These are phyloP conservation scores for Scedosporium aurantiacum DNA, from an alignment of 2,329 filamentous ascomycete species.

Conservation along the genomic window DNA sequence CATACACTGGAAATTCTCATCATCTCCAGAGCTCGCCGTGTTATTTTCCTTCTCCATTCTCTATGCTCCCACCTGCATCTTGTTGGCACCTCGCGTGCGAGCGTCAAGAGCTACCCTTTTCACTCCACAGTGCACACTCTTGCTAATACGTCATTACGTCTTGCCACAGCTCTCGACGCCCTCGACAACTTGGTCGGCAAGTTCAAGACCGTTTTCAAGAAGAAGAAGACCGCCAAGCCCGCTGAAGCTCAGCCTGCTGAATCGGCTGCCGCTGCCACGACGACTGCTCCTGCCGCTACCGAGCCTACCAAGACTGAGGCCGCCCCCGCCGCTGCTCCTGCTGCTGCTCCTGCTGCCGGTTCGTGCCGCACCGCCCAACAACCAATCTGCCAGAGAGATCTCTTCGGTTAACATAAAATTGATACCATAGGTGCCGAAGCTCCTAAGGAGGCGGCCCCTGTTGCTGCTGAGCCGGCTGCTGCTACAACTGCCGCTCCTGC, in stretches of 20 bases:
- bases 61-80: neutral
- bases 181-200: slow-evolving; percentile 45
- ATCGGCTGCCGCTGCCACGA: slow-evolving; percentile 10
- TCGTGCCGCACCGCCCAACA: neutral
- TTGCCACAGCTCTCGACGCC: slow-evolving; percentile 31
- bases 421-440: neutral
- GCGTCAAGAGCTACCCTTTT: neutral
- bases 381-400: neutral
- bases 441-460: slow-evolving; percentile 8
- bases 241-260: neutral
- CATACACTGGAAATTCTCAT: too few species aligned
- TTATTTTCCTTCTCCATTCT: neutral
- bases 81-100: neutral
- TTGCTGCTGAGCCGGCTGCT: slow-evolving; percentile 18
- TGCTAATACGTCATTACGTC: slow-evolving; percentile 6
- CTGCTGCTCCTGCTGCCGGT: neutral
- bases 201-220: slow-evolving; percentile 42
- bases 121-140: neutral
- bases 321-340: neutral
- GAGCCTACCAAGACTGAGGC: slow-evolving; percentile 7
- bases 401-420: neutral
- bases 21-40: neutral
- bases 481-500: slow-evolving; percentile 16
- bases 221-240: slow-evolving; percentile 20
- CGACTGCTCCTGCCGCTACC: slow-evolving; percentile 11